These are phyloP conservation scores for Salvia sclarea DNA, from an alignment of 305 asterid species.

Conservation along the genomic window DNA sequence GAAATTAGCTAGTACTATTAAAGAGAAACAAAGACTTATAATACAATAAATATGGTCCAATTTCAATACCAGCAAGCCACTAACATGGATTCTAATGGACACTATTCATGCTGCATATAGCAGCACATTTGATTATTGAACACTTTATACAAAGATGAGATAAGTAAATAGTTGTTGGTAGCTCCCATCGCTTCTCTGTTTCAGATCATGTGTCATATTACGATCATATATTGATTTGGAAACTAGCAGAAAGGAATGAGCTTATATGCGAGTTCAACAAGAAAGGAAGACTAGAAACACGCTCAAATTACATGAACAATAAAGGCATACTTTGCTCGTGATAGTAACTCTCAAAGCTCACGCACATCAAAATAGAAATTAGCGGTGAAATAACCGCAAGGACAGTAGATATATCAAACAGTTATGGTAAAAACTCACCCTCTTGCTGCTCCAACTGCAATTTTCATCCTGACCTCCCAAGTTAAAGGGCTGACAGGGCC, in stretches of 20 bases:
- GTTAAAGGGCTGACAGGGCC: slow-evolving; percentile 84
- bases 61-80: not conserved
- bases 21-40: not conserved
- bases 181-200: not conserved
- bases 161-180: not conserved
- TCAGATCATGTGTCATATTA: not conserved
- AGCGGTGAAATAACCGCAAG: not conserved
- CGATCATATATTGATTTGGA: not conserved
- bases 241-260: not conserved
- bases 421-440: slow-evolving; percentile 53
- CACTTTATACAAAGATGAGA: not conserved
- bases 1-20: not conserved
- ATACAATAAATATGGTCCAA: not conserved
- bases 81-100: not conserved
- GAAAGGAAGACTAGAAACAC: not conserved
- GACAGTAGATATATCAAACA: not conserved
- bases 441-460: slow-evolving; percentile 83
- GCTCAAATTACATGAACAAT: not conserved
- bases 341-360: not conserved
- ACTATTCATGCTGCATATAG: not conserved
- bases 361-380: not conserved
- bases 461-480: slow-evolving; percentile 84
- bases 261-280: not conserved
- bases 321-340: not conserved
- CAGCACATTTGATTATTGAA: not conserved